Percentiles rank a stretch among this genome's conserved stretches.
Conservation (phyloP, 1,139 yeast species). For the Magnusiomyces paraingens region DNA sequence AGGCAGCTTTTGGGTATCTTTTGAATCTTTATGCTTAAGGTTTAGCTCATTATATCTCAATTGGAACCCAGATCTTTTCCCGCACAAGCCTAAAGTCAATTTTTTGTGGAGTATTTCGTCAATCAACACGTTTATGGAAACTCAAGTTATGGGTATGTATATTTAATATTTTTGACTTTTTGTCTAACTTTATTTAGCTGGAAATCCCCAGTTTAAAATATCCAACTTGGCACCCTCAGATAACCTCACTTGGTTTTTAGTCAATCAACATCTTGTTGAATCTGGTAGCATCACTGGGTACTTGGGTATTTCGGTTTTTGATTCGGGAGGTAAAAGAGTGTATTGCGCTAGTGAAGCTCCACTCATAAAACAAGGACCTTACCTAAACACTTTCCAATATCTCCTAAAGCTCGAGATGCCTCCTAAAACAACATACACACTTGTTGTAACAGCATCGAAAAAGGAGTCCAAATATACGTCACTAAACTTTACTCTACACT, state of each 20-base stretch:
- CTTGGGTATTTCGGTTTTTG: conserved; percentile 24
- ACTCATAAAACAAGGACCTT: conserved; percentile 22
- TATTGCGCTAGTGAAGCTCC: conserved; percentile 19
- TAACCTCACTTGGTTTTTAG: conserved; percentile 44
- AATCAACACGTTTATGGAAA: conserved; percentile 6
- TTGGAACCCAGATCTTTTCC: conserved; percentile 50
- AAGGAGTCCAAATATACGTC: conserved; percentile 24
- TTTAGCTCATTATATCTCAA: conserved; percentile 58
- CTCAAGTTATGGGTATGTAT: conserved; percentile 6
- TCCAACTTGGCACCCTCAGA: conserved; percentile 32
- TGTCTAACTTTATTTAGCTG: neutral
- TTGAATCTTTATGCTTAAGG: conserved; percentile 36
- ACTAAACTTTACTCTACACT: conserved; percentile 36
- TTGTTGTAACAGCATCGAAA: conserved; percentile 31
- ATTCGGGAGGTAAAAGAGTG: conserved; percentile 17
- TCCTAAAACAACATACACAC: conserved; percentile 21
- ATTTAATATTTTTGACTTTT: conserved; percentile 27
- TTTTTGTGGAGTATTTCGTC: conserved; percentile 31
- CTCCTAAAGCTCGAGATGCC: conserved; percentile 25
- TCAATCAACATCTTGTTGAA: conserved; percentile 34
- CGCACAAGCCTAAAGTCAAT: conserved; percentile 28
- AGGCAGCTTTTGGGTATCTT: conserved; percentile 32
- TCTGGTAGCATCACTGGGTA: conserved; percentile 17
- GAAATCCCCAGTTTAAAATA: conserved; percentile 45
- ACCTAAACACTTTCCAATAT: conserved; percentile 28